Percentiles rank a stretch among this genome's conserved stretches.
These are phyloP conservation scores for Talaromyces liani DNA, from an alignment of 495 filamentous ascomycete genomes.

Conservation along the genomic window DNA sequence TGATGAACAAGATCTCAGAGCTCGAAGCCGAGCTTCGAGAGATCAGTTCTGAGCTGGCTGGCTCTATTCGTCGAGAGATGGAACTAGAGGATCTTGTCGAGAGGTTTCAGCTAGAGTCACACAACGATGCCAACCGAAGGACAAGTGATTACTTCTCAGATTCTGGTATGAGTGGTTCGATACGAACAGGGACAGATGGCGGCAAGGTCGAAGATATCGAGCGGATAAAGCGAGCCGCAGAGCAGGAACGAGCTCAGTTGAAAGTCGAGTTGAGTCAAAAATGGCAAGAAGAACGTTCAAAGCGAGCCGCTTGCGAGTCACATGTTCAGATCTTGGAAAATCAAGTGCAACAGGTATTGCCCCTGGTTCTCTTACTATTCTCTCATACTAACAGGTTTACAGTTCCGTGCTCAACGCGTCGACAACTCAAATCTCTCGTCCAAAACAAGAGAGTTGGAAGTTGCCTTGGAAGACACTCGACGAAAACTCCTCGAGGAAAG, in stretches of 20 bases:
- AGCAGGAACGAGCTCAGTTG: conserved; percentile 87
- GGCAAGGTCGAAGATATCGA: conserved; percentile 76
- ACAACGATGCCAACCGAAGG: conserved; percentile 49
- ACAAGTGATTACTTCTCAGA: conserved; percentile 99
- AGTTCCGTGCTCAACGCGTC: conserved; percentile 42
- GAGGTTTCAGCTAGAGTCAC: conserved; percentile 67
- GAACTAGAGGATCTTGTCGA: conserved; percentile 94
- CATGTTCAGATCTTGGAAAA: conserved; percentile 77
- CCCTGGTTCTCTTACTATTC: background rate
- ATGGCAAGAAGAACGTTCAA: conserved; percentile 73
- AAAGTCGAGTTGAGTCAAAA: conserved; percentile 76
- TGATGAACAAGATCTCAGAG: conserved; percentile 52
- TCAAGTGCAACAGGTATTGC: conserved; percentile 51
- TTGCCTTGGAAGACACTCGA: conserved; percentile 67
- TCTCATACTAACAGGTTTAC: conserved; percentile 5
- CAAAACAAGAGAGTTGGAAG: conserved; percentile 63
- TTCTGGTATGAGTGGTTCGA: conserved; percentile 73
- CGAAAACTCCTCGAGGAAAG: conserved; percentile 79
- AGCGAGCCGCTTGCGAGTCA: conserved; percentile 65
- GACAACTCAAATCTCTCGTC: conserved; percentile 35
- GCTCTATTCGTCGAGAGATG: conserved; percentile 91
- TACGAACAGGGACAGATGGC: conserved; percentile 63
- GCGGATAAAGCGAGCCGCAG: conserved; percentile 69
- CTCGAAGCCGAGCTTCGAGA: conserved; percentile 90
- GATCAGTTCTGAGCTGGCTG: conserved; percentile 85